Percentiles rank a stretch among this genome's conserved stretches.
These are phyloP conservation scores for Alternaria alternata DNA, from an alignment of 2,329 filamentous ascomycete species.

Conservation along the genomic window DNA sequence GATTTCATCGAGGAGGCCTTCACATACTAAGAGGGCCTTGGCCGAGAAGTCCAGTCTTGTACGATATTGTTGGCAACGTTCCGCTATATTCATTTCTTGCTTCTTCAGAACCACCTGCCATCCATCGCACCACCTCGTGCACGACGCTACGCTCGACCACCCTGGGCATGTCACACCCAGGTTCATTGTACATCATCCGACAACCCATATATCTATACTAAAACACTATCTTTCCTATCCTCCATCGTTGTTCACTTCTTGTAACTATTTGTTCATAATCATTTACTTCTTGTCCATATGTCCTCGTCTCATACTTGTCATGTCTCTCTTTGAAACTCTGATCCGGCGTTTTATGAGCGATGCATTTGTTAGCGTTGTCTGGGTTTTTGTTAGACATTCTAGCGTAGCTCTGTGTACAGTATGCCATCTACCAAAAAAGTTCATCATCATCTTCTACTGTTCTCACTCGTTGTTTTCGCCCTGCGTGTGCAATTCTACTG, in stretches of 20 bases:
- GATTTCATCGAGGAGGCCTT: conserved; percentile 73
- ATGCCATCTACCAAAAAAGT: background rate
- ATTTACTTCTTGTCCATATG: conserved; percentile 18
- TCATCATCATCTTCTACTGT: background rate
- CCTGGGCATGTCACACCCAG: conserved; percentile 5
- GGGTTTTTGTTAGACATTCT: background rate
- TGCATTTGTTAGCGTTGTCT: conserved; percentile 13
- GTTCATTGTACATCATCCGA: conserved; percentile 4
- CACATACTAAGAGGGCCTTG: conserved; percentile 59
- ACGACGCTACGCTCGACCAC: conserved; percentile 9
- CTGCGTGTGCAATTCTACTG: background rate
- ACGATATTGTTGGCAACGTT: conserved; percentile 5
- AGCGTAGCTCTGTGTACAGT: background rate
- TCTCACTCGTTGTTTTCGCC: too few relatives aligned
- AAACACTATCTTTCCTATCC: conserved; percentile 9
- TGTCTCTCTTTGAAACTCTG: conserved; percentile 33
- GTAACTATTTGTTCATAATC: conserved; percentile 37
- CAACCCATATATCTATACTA: conserved; percentile 9
- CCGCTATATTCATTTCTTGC: background rate
- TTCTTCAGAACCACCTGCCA: conserved; percentile 1
- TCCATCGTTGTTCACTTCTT: conserved; percentile 26
- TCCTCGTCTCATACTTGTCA: conserved; percentile 18
- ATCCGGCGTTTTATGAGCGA: conserved; percentile 7
- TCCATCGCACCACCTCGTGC: conserved; percentile 5
- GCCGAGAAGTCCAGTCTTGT: background rate